Evolutionary conservation across 371 early-diverging fungal genomes (phyloP), one percentile per base, ranked within the genome.

Genomic region (Rhizopus delemar): DNA sequence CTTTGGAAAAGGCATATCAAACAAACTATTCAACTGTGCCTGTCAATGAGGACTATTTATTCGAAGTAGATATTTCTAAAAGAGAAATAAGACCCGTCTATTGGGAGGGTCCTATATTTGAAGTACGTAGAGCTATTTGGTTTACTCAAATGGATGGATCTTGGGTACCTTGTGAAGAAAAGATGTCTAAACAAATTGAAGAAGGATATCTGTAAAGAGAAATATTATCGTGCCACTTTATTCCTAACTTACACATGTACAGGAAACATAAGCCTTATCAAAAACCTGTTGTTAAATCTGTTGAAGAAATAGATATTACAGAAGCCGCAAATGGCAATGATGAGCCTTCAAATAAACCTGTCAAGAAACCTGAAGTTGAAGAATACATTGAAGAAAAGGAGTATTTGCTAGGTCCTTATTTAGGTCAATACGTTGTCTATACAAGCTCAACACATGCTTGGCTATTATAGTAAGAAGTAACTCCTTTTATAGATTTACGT

Each of bases 41-140:
- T 13, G 85, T 83, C 8, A 86, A 85, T 58, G 92, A 93, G 62
- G 92, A 93, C 61, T 75, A 87, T 60, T 74, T 94, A 35, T 91
- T 86, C 62, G 90, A 93, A 71, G 92, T 90, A 22, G 80, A 92
- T 67, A 85, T 93, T 15, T 65, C 73, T 28, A 84, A 83, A 56
- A 72, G 83, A 63, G 87, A 86, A 53, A 86, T 90, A 34, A 80
- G 75, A 53, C 90, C 92, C 2, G 85, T 93, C 11, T 94, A 91
- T 62, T 93, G 95, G 95, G 78, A 84, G 54, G 93, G 95, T 0
- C 85, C 91, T 8, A 78, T 82, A 3, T 91, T 83, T 66, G 91
- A 91, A 55, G 86, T 93, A 8, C 80, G 91, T 34, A 73, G 95
- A 34, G 92, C 91, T 0, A 85, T 87, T 4, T 94, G 94, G 94